These are phyloP conservation scores for Serendipita sp. DNA, from an alignment of 1,284 basidiomycete species.

Conservation along the genomic window DNA sequence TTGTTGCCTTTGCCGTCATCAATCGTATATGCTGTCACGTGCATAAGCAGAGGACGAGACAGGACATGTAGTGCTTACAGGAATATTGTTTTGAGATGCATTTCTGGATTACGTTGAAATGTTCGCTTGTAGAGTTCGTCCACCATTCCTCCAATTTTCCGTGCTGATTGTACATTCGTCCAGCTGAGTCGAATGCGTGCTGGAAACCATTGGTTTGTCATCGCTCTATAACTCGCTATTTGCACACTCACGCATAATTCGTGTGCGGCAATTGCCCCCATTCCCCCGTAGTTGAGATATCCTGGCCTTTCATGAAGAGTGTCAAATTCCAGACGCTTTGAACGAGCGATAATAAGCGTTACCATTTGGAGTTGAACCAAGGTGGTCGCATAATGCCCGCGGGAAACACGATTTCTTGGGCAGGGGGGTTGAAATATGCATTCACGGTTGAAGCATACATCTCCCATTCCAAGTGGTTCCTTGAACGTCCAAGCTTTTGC, in stretches of 20 bases:
- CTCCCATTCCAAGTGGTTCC: constrained; percentile 73
- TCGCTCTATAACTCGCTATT: neutral
- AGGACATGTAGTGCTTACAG: constrained; percentile 24
- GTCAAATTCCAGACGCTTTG: constrained; percentile 8
- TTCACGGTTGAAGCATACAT: constrained; percentile 75
- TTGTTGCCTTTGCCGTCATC: constrained; percentile 74
- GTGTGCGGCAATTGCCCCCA: constrained; percentile 80
- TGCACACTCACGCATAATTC: constrained; percentile 56
- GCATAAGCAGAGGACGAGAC: neutral
- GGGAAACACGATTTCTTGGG: constrained; percentile 81
- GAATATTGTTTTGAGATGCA: constrained; percentile 88
- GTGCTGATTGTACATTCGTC: constrained; percentile 65
- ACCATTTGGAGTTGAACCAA: constrained; percentile 82
- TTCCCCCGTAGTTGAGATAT: constrained; percentile 83
- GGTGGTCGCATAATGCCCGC: constrained; percentile 89
- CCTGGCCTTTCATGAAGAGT: constrained; percentile 41
- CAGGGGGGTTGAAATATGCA: constrained; percentile 68
- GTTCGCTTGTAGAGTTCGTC: constrained; percentile 69
- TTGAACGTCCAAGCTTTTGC: constrained; percentile 56
- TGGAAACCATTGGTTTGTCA: constrained; percentile 21
- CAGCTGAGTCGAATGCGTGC: constrained; percentile 90
- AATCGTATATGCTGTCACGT: constrained; percentile 52
- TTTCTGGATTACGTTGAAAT: constrained; percentile 70
- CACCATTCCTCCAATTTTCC: constrained; percentile 81
- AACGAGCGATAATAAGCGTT: constrained; percentile 15